Base-by-base conservation (phyloP, 306 rosid species). In the Citrullus amarus region DNA sequence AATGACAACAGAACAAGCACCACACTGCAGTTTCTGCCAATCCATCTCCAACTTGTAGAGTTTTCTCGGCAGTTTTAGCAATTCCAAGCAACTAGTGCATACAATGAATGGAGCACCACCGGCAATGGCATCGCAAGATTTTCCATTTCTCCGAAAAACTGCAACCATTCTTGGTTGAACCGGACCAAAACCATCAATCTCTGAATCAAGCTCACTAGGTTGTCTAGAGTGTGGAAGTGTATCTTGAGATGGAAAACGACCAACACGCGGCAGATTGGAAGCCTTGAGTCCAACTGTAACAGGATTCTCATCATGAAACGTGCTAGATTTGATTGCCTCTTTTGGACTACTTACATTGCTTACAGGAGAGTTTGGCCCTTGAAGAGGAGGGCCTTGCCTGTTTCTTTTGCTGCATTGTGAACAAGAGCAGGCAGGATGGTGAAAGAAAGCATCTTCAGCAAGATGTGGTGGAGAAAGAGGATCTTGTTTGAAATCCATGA, bases 61-160 rank as follows among this genome's bases (percentile, higher is more conserved):
- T 53, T 80, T 87, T 80, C 72, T 80, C 2, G 87, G 90, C 15
- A 87, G 83, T 83, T 83, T 85, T 70, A 87, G 84, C 78, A 83
- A 69, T 79, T 87, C 87, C 22, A 85, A 83, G 80, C 88, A 87
- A 65, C 73, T 84, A 28, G 43, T 39, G 78, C 90, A 87, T n/a
- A 83, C 67, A 30, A 87, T 77, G 83, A 87, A 83, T 9, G 90
- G 90, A 30, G 90, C 87, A 46, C 90, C 90, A 13, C 84, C 83
- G 4, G 81, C 86, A 16, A 87, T 43, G 51, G 88, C 82, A 79
- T 57, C 81, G 48, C 70, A 69, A 80, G 58, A 43, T 39, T 50
- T 76, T 36, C 71, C 69, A 18, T 39, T 36, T 63, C 79, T 71
- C 14, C n/a, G 67, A 75, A 51, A 63, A 77, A 63, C 77, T 39